These are phyloP conservation scores for Lentinula guzmanii DNA, from an alignment of 768 basidiomycete genomes.

Conservation along the genomic window DNA sequence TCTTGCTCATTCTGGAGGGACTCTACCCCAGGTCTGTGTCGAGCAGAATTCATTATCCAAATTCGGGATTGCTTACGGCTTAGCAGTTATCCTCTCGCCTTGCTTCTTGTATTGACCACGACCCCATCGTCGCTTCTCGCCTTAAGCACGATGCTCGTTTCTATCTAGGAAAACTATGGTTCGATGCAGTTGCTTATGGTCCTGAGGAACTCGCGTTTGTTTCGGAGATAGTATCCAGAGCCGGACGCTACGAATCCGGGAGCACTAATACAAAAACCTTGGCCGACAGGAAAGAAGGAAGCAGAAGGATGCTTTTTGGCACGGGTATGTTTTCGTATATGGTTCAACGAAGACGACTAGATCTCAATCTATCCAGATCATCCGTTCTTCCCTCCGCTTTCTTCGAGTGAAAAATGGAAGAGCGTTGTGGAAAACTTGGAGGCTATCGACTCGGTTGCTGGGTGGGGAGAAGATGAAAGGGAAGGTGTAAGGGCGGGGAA, in stretches of 20 bases:
- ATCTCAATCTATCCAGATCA: conserved; percentile 34
- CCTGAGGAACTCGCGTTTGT: conserved; percentile 80
- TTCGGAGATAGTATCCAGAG: conserved; percentile 61
- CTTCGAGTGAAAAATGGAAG: conserved; percentile 64
- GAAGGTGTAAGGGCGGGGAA: conserved; percentile 66
- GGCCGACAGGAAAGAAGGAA: conserved; percentile 41
- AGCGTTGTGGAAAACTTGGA: conserved; percentile 83
- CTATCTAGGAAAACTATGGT: conserved; percentile 77
- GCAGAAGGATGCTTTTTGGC: conserved; percentile 67
- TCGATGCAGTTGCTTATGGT: conserved; percentile 85
- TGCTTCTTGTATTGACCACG: conserved; percentile 80
- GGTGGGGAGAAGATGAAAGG: conserved; percentile 58
- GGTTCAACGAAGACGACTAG: background rate
- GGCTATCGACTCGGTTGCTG: conserved; percentile 62
- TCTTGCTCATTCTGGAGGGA: conserved; percentile 84
- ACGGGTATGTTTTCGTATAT: conserved; percentile 34
- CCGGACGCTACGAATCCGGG: conserved; percentile 38
- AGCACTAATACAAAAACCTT: conserved; percentile 17
- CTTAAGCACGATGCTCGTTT: conserved; percentile 79
- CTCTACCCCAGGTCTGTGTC: conserved; percentile 45
- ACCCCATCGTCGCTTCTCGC: conserved; percentile 70
- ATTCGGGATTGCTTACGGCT: background rate
- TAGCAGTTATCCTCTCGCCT: conserved; percentile 73
- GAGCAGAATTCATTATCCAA: no score
- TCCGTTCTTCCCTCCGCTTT: conserved; percentile 85